Percentiles rank a stretch among this genome's conserved stretches.
Conservation (phyloP, 2,329 filamentous ascomycete genomes). For the Cyclaneusma minus region DNA sequence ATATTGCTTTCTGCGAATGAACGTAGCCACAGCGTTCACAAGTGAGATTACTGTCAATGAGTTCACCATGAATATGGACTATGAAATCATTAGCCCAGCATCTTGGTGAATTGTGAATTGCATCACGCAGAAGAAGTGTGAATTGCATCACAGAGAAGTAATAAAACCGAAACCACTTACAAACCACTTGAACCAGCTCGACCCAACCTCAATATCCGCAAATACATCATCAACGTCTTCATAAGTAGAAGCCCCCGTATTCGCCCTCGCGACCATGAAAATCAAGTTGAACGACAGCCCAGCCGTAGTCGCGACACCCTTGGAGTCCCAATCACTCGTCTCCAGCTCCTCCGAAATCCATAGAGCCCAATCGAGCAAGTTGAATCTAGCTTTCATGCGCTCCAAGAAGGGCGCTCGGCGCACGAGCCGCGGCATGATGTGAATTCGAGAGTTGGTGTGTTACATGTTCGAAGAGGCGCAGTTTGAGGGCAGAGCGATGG, state of each 20-base stretch:
- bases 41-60: conserved; percentile 49
- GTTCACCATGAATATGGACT: conserved; percentile 38
- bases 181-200: conserved; percentile 48
- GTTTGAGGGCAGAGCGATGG: too few relatives aligned
- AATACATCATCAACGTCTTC: conserved; percentile 68
- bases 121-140: too few relatives aligned
- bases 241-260: conserved; percentile 33
- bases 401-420: conserved; percentile 66
- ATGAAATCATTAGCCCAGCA: too few relatives aligned
- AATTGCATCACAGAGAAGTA: conserved; percentile 1
- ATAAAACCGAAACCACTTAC: conserved; percentile 24
- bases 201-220: conserved; percentile 45
- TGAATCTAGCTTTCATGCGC: conserved; percentile 65
- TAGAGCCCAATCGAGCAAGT: conserved; percentile 78
- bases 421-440: conserved; percentile 59
- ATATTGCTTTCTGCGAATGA: conserved; percentile 71
- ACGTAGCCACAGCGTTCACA: conserved; percentile 67
- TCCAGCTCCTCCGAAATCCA: conserved; percentile 90
- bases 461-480: too few relatives aligned
- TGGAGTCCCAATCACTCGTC: conserved; percentile 79
- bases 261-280: conserved; percentile 72
- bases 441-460: conserved; percentile 6
- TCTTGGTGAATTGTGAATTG: too few relatives aligned
- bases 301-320: conserved; percentile 58
- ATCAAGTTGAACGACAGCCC: conserved; percentile 63